A percentile compares a stretch with the other conserved stretches of the same genome.
Conservation (phyloP, 306 rosid genomes). For the Abrus pulchellus region DNA sequence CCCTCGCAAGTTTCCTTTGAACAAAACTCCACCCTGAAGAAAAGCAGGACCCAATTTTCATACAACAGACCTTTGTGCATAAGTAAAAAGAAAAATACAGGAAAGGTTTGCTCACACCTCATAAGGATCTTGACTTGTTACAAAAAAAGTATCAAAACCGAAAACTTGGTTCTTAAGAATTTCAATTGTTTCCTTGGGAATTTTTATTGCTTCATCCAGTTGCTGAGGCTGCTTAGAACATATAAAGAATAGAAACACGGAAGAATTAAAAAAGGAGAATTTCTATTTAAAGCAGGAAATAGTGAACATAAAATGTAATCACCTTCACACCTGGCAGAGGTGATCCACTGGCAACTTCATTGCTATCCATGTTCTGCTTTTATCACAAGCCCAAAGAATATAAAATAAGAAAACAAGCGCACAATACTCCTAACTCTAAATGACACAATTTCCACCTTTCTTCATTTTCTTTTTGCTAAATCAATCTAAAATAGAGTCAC, state of each 20-base stretch:
- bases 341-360: constrained; percentile 91
- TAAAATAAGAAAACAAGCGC: constrained; percentile 35
- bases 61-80: constrained; percentile 42
- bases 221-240: constrained; percentile 75
- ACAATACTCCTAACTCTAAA: constrained; percentile 33
- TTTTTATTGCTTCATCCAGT: constrained; percentile 75
- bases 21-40: constrained; percentile 89
- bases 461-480: neutral
- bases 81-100: constrained; percentile 26
- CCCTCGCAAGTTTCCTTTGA: constrained; percentile 97
- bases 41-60: constrained; percentile 40
- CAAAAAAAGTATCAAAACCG: constrained; percentile 94
- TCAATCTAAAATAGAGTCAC: neutral
- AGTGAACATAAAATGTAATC: constrained; percentile 55
- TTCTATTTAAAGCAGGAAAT: constrained; percentile 44
- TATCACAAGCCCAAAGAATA: constrained; percentile 52
- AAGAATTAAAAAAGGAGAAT: constrained; percentile 42
- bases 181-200: constrained; percentile 87
- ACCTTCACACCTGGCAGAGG: constrained; percentile 99
- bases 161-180: constrained; percentile 86
- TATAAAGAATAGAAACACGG: constrained; percentile 41
- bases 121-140: constrained; percentile 92
- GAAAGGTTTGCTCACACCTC: constrained; percentile 68
- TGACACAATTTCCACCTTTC: constrained; percentile 11
- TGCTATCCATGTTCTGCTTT: constrained; percentile 67